Evolutionary conservation across 1,284 basidiomycete species (phyloP).

Genomic region (Apiotrichum siamense): DNA sequence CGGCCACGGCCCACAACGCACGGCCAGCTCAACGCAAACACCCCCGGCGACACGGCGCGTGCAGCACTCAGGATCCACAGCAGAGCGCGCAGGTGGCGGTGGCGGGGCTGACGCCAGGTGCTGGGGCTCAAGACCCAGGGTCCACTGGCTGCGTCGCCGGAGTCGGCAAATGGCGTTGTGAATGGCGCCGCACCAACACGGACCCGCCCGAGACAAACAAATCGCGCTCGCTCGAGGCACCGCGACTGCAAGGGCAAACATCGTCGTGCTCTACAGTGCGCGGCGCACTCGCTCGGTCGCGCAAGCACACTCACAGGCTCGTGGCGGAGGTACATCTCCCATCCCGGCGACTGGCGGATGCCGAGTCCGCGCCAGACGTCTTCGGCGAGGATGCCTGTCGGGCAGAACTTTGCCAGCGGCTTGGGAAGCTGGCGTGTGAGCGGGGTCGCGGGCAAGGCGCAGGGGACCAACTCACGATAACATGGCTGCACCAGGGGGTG

Average conservation of each 20-base stretch:
- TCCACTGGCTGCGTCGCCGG: background rate
- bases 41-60: no score
- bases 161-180: background rate
- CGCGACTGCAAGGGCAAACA: no score
- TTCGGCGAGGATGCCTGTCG: constrained; percentile 44
- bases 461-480: constrained; percentile 36
- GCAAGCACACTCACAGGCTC: constrained; percentile 37
- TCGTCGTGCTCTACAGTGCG: no score
- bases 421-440: constrained; percentile 39
- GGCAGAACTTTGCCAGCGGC: constrained; percentile 43
- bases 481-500: constrained; percentile 32
- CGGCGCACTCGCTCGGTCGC: background rate
- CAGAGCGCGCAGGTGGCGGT: background rate
- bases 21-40: no score
- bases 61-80: no score
- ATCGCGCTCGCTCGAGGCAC: background rate
- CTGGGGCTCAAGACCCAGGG: background rate
- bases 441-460: no score
- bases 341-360: constrained; percentile 47
- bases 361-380: constrained; percentile 47
- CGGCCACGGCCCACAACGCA: no score
- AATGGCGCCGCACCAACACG: background rate
- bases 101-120: background rate
- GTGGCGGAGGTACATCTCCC: constrained; percentile 50
- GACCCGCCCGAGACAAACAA: no score